phyloP scores from a whole-genome alignment of 345 rosid species.

The Hevea brasiliensis region DNA sequence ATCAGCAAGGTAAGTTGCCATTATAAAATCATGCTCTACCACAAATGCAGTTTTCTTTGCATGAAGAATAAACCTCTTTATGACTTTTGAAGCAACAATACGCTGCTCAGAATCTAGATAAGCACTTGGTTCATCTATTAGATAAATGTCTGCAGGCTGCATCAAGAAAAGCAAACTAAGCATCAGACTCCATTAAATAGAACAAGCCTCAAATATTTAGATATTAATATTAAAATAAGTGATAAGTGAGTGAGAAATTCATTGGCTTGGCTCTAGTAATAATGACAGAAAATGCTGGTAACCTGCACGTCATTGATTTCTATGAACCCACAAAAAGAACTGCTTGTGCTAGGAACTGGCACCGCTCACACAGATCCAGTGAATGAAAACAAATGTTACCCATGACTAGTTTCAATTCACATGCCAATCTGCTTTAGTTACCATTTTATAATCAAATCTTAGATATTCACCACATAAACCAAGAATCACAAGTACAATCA shows the following conservation, averaged over 20 bases:
- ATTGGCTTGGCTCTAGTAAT: not conserved
- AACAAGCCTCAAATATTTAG: not conserved
- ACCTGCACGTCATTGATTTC: not conserved
- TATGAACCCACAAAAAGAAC: not conserved
- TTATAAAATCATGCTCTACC: conserved; percentile 98
- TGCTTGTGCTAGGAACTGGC: not conserved
- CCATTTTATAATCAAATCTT: not conserved
- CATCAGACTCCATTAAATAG: not conserved
- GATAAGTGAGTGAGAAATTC: not conserved
- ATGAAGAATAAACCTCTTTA: conserved; percentile 93
- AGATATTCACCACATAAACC: not conserved
- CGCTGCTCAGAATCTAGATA: conserved; percentile 99
- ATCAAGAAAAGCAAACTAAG: conserved; percentile 17
- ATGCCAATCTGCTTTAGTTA: not conserved
- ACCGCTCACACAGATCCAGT: not conserved
- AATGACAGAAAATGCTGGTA: not conserved
- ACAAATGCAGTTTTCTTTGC: conserved; percentile 98
- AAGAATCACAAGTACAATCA: not conserved
- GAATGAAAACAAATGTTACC: not conserved
- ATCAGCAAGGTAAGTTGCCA: conserved; percentile 95
- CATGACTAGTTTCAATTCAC: not conserved
- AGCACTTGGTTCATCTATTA: conserved; percentile 98
- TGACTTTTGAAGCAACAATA: conserved; percentile 96
- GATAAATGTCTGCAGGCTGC: conserved; percentile 98
- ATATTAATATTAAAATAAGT: not conserved